phyloP scores from a whole-genome alignment of 2,329 filamentous ascomycete species.

The Hymenoscyphus fraxineus region DNA sequence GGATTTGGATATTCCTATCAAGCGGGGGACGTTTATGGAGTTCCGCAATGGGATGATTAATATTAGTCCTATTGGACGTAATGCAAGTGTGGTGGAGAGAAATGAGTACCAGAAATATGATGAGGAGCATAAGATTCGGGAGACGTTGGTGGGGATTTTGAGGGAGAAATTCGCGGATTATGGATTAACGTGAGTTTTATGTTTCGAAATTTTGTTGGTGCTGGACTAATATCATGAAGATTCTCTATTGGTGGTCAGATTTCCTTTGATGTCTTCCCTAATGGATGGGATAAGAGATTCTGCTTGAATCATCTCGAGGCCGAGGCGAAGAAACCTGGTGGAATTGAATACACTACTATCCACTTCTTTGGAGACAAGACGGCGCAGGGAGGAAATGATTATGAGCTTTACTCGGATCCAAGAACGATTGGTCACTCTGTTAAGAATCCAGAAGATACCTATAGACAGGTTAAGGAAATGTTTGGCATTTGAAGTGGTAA shows the following conservation, averaged over 20 bases:
- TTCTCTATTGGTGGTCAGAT: conserved; percentile 97
- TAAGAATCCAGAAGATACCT: conserved; percentile 76
- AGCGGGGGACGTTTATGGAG: conserved; percentile 81
- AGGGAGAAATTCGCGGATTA: conserved; percentile 78
- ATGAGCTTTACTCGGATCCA: conserved; percentile 81
- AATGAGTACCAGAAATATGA: conserved; percentile 81
- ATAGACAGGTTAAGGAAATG: conserved; percentile 72
- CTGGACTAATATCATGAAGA: conserved; percentile 40
- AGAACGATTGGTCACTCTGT: conserved; percentile 85
- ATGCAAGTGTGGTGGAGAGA: conserved; percentile 76
- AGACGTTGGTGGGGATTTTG: conserved; percentile 70
- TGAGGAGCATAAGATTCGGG: conserved; percentile 69
- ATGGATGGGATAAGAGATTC: conserved; percentile 98
- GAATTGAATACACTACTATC: conserved; percentile 76
- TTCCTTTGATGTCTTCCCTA: conserved; percentile 96
- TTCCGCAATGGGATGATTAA: conserved; percentile 93
- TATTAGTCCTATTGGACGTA: conserved; percentile 77
- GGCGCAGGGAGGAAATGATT: conserved; percentile 86
- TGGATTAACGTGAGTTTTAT: conserved; percentile 74
- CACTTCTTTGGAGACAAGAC: conserved; percentile 99
- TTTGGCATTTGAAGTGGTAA: conserved; percentile 57
- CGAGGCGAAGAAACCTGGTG: conserved; percentile 67
- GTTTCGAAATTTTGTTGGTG: background rate
- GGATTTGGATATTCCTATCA: conserved; percentile 78
- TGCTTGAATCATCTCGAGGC: conserved; percentile 83